These are phyloP conservation scores for Cardamine occulta DNA, from an alignment of 345 rosid species.

Conservation along the genomic window DNA sequence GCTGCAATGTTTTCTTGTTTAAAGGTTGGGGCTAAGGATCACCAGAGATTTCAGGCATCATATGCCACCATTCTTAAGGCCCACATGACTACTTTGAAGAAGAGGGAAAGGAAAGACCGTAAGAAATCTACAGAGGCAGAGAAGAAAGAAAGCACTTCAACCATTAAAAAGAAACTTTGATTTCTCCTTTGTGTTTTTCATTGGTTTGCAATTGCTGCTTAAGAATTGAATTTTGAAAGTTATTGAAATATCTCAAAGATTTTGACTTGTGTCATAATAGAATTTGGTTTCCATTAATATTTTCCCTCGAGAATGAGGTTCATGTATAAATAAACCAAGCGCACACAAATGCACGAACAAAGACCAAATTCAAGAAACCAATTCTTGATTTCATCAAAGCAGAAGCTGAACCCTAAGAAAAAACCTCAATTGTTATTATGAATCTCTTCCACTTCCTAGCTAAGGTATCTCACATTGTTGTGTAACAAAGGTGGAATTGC, in stretches of 20 bases:
- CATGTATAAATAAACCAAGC: constrained; percentile 7
- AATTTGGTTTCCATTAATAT: constrained; percentile 19
- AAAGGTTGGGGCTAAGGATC: constrained; percentile 90
- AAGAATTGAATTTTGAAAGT: constrained; percentile 32
- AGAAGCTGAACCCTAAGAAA: constrained; percentile 11
- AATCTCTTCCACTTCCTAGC: constrained; percentile 16
- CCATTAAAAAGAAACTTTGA: constrained; percentile 40
- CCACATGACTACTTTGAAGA: constrained; percentile 85
- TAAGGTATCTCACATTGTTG: constrained; percentile 9
- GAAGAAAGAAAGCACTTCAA: constrained; percentile 51
- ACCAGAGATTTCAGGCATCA: constrained; percentile 91
- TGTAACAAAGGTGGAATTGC: constrained; percentile 20
- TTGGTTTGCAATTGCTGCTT: constrained; percentile 28
- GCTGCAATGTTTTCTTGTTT: constrained; percentile 23
- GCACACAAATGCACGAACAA: neutral
- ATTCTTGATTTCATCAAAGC: constrained; percentile 6
- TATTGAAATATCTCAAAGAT: constrained; percentile 29
- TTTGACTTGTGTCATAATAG: constrained; percentile 16
- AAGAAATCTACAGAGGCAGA: constrained; percentile 72
- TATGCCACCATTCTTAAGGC: constrained; percentile 94
- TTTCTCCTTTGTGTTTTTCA: constrained; percentile 19
- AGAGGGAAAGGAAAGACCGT: constrained; percentile 90
- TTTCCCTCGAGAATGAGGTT: neutral
- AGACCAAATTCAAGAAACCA: neutral
- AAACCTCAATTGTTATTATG: constrained; percentile 8